Evolutionary conservation across 2,329 filamentous ascomycete genomes (phyloP).

Genomic region (Tolypocladium endophyticum): DNA sequence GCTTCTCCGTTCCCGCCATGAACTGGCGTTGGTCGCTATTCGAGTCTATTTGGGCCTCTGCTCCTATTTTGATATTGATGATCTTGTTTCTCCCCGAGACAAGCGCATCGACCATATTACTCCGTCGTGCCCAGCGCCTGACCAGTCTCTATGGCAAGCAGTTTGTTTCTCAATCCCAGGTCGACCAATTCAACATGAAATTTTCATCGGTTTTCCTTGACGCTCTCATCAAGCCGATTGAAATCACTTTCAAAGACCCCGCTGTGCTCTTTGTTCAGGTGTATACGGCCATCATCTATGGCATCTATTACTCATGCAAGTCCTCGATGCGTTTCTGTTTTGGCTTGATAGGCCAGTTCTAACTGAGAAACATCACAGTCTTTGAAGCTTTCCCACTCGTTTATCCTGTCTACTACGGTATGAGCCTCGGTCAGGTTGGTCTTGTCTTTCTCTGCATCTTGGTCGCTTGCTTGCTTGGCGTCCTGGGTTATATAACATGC

Average conservation of each 20-base stretch:
- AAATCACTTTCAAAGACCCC: slow-evolving; percentile 51
- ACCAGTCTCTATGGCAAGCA: slow-evolving; percentile 47
- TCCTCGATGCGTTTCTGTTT: neutral
- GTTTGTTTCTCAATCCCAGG: slow-evolving; percentile 53
- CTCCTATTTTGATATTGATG: slow-evolving; percentile 49
- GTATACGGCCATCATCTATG: slow-evolving; percentile 52
- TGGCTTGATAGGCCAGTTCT: neutral
- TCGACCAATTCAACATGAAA: slow-evolving; percentile 45
- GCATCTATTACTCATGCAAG: slow-evolving; percentile 46
- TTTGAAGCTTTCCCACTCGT: slow-evolving; percentile 58
- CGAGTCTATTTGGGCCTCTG: slow-evolving; percentile 54
- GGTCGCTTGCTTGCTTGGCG: slow-evolving; percentile 42
- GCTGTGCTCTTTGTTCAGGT: slow-evolving; percentile 51
- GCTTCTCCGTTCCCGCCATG: slow-evolving; percentile 46
- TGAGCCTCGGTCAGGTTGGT: slow-evolving; percentile 46
- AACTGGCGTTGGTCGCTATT: slow-evolving; percentile 54
- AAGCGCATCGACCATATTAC: slow-evolving; percentile 45
- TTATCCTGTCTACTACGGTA: slow-evolving; percentile 47
- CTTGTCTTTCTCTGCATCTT: slow-evolving; percentile 51
- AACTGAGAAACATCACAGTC: slow-evolving; percentile 11
- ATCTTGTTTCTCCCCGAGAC: slow-evolving; percentile 57
- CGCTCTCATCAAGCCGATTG: slow-evolving; percentile 49
- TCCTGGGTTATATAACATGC: slow-evolving; percentile 38
- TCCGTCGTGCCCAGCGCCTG: slow-evolving; percentile 49
- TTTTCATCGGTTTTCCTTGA: slow-evolving; percentile 37